A percentile compares a stretch with the other conserved stretches of the same genome.
These are phyloP conservation scores for Hanseniaspora occidentalis DNA, from an alignment of 805 yeast genomes.

Conservation along the genomic window DNA sequence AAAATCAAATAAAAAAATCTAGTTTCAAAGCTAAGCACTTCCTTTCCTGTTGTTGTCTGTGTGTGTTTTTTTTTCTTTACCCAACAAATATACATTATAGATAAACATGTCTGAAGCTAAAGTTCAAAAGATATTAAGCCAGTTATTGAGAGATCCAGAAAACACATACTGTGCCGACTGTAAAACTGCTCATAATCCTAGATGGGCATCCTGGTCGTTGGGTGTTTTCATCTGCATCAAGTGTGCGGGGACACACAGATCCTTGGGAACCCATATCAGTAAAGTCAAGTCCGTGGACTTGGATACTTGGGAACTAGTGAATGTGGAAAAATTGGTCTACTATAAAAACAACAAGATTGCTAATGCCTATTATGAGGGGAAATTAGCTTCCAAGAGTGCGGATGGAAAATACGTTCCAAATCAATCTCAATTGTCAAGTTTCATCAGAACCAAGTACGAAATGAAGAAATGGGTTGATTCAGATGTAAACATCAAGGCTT, in stretches of 20 bases:
- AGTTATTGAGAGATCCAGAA: slow-evolving; percentile 61
- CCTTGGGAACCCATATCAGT: slow-evolving; percentile 91
- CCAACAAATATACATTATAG: no score
- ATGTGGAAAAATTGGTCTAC: slow-evolving; percentile 62
- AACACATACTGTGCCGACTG: slow-evolving; percentile 87
- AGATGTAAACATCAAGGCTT: slow-evolving; percentile 25
- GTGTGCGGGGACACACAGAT: slow-evolving; percentile 91
- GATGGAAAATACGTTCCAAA: slow-evolving; percentile 58
- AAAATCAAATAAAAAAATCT: background rate
- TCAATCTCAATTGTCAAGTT: slow-evolving; percentile 73
- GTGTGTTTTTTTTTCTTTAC: no score
- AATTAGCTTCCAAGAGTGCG: slow-evolving; percentile 34
- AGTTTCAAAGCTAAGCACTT: background rate
- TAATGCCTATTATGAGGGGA: slow-evolving; percentile 74
- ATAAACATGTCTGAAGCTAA: slow-evolving; percentile 9
- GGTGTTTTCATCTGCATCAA: slow-evolving; percentile 90
- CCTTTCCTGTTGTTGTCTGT: no score
- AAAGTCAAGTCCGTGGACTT: slow-evolving; percentile 88
- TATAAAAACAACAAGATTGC: slow-evolving; percentile 75
- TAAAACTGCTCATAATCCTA: slow-evolving; percentile 76
- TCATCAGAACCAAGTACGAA: slow-evolving; percentile 87
- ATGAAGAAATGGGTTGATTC: slow-evolving; percentile 67
- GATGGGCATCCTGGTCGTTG: slow-evolving; percentile 96
- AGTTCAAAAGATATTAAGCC: slow-evolving; percentile 44
- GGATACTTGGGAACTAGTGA: slow-evolving; percentile 95